Base-by-base conservation (phyloP, 1,284 basidiomycete species). In the Bjerkandera adusta region DNA sequence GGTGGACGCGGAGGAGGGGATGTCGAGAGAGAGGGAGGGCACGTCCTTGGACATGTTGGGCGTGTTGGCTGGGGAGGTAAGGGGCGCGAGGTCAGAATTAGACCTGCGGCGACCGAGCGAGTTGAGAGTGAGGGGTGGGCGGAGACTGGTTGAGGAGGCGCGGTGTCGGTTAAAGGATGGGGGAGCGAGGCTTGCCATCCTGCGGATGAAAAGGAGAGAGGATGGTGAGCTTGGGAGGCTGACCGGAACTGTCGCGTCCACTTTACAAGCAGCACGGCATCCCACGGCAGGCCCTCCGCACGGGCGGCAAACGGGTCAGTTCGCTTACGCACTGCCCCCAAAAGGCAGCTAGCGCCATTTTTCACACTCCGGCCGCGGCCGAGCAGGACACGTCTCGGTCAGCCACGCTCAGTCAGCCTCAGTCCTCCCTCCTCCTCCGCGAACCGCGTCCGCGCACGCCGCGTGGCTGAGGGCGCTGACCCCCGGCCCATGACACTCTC, bases 91-190 rank as follows among this genome's bases (percentile, higher is more conserved):
- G 60, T 61, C 65, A 33, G 71, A 68, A 45, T 67, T 69, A 4
- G 69, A 69, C 27, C 73, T 73, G 53, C 78, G 71, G 51, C 79
- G 75, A 30, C 78, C 80, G 38, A 82, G 69, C 43, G 80, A 70
- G 52, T 68, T 65, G 51, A 79, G 63, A 38, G 79, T 75, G 26
- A 81, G 59, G 10, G 75, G 68, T 26, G 80, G 75, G 29, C 77
- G 71, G 33, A 83, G 69, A 57, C 71, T 79, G 16, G 81, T 80
- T 32, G 83, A 85, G 25, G 77, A 81, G 0, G 83, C 78, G 49
- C 81, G 75, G 58, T 69, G 68, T 52, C 80, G 74, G 57, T 67
- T 65, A 13, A 57, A 58, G 52, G 69, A 52, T 57, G 69, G 61
- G 55, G 68, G 68, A 49, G 68, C 47, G 38, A 63, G 60, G 43